Evolutionary conservation across 257 asterid species (phyloP), one percentile per base, ranked within the genome.

Genomic region (Buddleja alternifolia): DNA sequence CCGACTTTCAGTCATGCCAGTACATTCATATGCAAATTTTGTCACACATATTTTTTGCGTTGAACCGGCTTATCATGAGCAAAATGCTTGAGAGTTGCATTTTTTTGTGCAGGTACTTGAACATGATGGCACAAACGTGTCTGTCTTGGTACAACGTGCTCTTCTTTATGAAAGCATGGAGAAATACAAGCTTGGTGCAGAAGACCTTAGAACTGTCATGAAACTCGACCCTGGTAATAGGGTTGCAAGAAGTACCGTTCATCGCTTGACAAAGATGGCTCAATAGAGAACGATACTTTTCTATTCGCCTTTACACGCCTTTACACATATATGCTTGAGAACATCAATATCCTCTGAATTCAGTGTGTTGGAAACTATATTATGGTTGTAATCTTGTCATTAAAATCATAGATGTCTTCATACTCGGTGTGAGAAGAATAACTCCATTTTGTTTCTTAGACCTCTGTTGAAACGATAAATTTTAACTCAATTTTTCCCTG

Each of bases 101-200:
- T 56, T 42, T 71, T 66, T 65, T 52, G 58, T 81, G 83, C 5
- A 29, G 34, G 34, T 87, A 29, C 89, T 93, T 17, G 96, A 78
- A 16, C 80, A 75, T 6, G 93, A 93, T 61, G 78, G 60, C 34
- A 78, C 67, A 12, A 88, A 86, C 17, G 93, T 90, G 9, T 64
- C 85, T 0, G 87, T 85, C 63, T 82, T 93, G 9, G 98, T 93
- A 19, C 98, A 93, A 74, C 95, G 98, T 47, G 97, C 98, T 60
- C 96, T 93, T 47, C 84, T 93, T 61, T 90, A 93, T 2, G 97
- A 93, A 78, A 93, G 96, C 81, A 93, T 93, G 97, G 98, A 90
- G 85, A 93, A 90, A 80, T 93, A 93, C 85, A 88, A 88, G 85
- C 96, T 88, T 37, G 98, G 97, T 55, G 98, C 98, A 0, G 98